Evolutionary conservation across 305 asterid genomes (phyloP).

Genomic region (Solanum hybrid): DNA sequence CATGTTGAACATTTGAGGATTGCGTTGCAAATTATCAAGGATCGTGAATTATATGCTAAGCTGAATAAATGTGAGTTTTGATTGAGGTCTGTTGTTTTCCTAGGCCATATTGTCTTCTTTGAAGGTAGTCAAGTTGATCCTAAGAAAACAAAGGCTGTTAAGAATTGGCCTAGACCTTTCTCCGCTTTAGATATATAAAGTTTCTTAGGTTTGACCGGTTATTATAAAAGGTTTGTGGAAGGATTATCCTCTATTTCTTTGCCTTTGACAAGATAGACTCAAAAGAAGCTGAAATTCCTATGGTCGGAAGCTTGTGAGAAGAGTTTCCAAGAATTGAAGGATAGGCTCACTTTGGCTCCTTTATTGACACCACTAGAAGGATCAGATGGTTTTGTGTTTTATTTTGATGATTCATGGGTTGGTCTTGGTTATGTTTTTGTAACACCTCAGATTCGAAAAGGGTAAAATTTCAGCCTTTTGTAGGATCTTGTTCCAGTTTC

Average conservation of each 20-base stretch:
- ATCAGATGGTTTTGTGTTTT: neutral
- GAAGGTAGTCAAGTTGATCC: neutral
- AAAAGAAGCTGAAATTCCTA: too few relatives aligned
- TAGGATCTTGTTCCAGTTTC: neutral
- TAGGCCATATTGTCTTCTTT: too few relatives aligned
- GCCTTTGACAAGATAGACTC: neutral
- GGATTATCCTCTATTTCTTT: neutral
- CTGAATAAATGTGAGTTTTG: neutral
- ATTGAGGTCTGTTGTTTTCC: neutral
- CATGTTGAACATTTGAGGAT: neutral
- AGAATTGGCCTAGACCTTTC: neutral
- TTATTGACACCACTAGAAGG: neutral
- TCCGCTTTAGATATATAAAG: neutral
- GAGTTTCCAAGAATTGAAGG: neutral
- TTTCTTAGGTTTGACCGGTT: neutral
- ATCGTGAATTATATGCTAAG: neutral
- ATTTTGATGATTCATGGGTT: neutral
- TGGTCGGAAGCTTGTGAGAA: neutral
- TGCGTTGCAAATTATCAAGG: neutral
- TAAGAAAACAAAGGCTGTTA: neutral
- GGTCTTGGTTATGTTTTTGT: neutral
- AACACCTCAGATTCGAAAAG: neutral
- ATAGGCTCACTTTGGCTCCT: neutral
- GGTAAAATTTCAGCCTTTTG: neutral
- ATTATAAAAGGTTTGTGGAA: neutral